Conservation (phyloP, 208 protist genomes). For the Leishmania mexicana region DNA sequence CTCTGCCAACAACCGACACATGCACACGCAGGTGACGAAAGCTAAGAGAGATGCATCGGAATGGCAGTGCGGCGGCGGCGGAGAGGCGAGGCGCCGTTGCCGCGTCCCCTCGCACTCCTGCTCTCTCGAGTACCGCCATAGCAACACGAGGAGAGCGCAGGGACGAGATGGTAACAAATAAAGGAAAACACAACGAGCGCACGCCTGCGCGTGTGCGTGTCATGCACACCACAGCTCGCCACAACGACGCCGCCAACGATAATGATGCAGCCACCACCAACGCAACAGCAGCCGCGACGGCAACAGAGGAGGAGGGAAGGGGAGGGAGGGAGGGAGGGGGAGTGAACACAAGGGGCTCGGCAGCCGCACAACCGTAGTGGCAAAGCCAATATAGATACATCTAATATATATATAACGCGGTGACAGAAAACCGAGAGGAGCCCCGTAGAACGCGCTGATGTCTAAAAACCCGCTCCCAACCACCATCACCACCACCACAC, state of each 20-base stretch:
- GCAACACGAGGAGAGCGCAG: background rate
- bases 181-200: background rate
- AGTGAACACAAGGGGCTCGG: background rate
- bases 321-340: too few species aligned
- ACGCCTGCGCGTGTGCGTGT: background rate
- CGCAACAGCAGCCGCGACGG: background rate
- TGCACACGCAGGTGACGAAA: background rate
- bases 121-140: background rate
- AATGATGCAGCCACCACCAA: background rate
- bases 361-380: background rate
- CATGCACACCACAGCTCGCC: background rate
- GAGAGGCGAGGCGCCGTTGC: background rate
- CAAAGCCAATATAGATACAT: background rate
- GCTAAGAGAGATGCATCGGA: background rate
- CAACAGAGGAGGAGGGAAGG: background rate
- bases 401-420: background rate
- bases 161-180: background rate
- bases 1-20: background rate
- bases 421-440: background rate
- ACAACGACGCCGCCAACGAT: background rate
- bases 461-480: background rate
- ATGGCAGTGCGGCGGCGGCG: background rate
- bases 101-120: background rate
- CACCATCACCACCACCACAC: background rate
- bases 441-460: background rate